Conservation (phyloP, 2,329 filamentous ascomycete species). For the Furcasterigmium furcatum region DNA sequence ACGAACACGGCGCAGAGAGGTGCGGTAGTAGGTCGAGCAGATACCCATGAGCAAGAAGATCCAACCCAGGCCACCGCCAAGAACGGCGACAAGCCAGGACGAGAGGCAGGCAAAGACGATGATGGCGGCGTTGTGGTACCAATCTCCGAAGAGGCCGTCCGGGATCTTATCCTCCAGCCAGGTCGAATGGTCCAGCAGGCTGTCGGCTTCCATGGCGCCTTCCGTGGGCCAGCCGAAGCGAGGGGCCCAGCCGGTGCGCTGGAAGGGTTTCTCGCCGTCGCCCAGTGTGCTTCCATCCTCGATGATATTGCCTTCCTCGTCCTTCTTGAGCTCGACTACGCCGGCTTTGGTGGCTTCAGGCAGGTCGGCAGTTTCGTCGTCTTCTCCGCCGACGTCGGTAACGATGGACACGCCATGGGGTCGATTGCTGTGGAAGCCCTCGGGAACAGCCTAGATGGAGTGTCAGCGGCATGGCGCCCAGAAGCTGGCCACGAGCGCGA, state of each 20-base stretch:
- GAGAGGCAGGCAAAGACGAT: constrained; percentile 89
- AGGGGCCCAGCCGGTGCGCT: constrained; percentile 80
- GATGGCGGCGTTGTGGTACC: constrained; percentile 96
- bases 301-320: constrained; percentile 44
- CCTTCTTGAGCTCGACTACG: constrained; percentile 53
- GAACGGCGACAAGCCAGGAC: constrained; percentile 84
- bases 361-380: constrained; percentile 70
- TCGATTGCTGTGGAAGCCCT: constrained; percentile 59
- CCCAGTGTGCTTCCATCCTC: constrained; percentile 33
- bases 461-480: constrained; percentile 8
- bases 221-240: constrained; percentile 71
- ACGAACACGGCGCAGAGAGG: constrained; percentile 87
- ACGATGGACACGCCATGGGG: constrained; percentile 67
- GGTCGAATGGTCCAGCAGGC: constrained; percentile 82
- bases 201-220: constrained; percentile 56
- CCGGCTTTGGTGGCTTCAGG: constrained; percentile 71
- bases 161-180: constrained; percentile 80
- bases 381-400: constrained; percentile 72
- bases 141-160: constrained; percentile 92
- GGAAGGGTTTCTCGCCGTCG: constrained; percentile 43
- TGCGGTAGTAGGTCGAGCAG: constrained; percentile 95
- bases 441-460: constrained; percentile 52
- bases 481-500: neutral
- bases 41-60: constrained; percentile 88
- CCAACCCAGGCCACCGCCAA: constrained; percentile 92